phyloP scores from a whole-genome alignment of 2,329 filamentous ascomycete species.

The Penicillium sp. region DNA sequence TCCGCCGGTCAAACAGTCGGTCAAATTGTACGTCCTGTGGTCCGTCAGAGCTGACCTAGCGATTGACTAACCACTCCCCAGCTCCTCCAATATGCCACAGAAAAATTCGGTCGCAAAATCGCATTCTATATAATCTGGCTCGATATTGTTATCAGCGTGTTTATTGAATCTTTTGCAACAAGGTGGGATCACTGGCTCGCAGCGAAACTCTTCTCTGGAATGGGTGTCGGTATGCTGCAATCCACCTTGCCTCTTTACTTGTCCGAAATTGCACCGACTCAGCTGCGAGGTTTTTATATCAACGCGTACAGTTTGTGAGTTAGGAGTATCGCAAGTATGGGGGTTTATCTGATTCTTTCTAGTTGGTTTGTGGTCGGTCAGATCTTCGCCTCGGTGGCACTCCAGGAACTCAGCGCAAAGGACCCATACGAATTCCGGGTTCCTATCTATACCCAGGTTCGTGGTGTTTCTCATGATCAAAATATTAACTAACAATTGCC shows the following conservation, averaged over 20 bases:
- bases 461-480: not conserved
- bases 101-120: slow-evolving; percentile 38
- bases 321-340: too few species aligned
- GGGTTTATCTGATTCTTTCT: not conserved
- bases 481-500: not conserved
- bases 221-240: slow-evolving; percentile 47
- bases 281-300: slow-evolving; percentile 43
- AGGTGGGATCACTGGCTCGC: slow-evolving; percentile 46
- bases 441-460: slow-evolving; percentile 46
- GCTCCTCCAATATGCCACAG: slow-evolving; percentile 40
- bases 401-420: slow-evolving; percentile 36
- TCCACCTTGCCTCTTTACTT: slow-evolving; percentile 46
- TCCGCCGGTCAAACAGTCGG: slow-evolving; percentile 42
- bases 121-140: slow-evolving; percentile 40
- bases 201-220: slow-evolving; percentile 37
- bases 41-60: not conserved
- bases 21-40: slow-evolving; percentile 34
- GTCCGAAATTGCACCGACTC: slow-evolving; percentile 44
- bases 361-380: slow-evolving; percentile 48
- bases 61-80: not conserved
- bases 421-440: slow-evolving; percentile 39
- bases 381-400: slow-evolving; percentile 46
- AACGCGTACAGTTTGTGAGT: slow-evolving; percentile 44
- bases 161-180: slow-evolving; percentile 40
- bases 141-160: slow-evolving; percentile 38